phyloP scores from a whole-genome alignment of 768 basidiomycete species.

The Austroboletus eburneus region DNA sequence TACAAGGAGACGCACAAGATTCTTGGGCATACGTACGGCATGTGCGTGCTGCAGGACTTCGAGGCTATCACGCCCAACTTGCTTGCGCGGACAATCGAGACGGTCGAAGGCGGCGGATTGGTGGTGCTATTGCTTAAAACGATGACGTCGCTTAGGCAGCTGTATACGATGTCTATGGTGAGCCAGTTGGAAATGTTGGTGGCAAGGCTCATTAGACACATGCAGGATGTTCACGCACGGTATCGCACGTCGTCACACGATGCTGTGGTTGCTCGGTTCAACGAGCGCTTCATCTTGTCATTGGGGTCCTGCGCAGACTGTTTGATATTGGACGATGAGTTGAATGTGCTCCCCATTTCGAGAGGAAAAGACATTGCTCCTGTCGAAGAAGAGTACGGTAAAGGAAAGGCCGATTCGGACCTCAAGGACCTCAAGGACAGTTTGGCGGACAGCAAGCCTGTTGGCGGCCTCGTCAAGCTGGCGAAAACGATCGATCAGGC shows the following conservation, averaged over 20 bases:
- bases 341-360: conserved; percentile 95
- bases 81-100: conserved; percentile 95
- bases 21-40: conserved; percentile 95
- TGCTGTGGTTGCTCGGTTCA: conserved; percentile 89
- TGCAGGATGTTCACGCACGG: conserved; percentile 89
- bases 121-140: conserved; percentile 90
- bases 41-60: conserved; percentile 96
- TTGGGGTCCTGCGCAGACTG: conserved; percentile 92
- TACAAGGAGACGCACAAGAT: conserved; percentile 98
- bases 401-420: conserved; percentile 53
- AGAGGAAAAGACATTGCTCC: conserved; percentile 88
- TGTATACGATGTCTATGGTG: conserved; percentile 88
- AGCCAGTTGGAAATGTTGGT: conserved; percentile 6
- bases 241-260: conserved; percentile 92
- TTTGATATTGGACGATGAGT: conserved; percentile 92
- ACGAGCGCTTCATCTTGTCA: conserved; percentile 97
- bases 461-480: conserved; percentile 85
- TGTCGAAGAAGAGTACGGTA: conserved; percentile 47
- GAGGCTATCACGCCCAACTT: conserved; percentile 98
- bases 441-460: conserved; percentile 77
- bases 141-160: conserved; percentile 87
- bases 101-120: conserved; percentile 92
- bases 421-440: conserved; percentile 76
- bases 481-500: conserved; percentile 94
- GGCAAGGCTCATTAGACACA: background rate